phyloP scores from a whole-genome alignment of 1,284 basidiomycete genomes.

The Malassezia psittaci region DNA sequence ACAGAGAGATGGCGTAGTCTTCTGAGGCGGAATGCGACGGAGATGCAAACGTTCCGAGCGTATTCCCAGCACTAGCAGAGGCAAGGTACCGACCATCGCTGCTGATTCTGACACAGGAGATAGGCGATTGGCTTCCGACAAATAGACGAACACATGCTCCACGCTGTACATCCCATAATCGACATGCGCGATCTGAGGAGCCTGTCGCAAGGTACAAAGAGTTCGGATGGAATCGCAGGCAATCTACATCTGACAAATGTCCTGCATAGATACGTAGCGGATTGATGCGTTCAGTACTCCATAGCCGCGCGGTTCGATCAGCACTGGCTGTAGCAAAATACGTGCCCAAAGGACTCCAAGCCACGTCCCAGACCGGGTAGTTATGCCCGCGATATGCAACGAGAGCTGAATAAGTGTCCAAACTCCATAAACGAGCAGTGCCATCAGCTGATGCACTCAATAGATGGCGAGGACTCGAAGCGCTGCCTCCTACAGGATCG shows the following conservation, averaged over 20 bases:
- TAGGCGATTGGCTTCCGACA: slow-evolving; percentile 80
- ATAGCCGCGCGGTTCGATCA: slow-evolving; percentile 86
- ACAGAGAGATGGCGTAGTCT: slow-evolving; percentile 83
- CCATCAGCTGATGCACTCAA: slow-evolving; percentile 89
- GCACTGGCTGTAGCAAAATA: slow-evolving; percentile 93
- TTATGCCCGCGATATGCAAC: slow-evolving; percentile 92
- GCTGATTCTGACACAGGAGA: slow-evolving; percentile 79
- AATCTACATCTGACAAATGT: slow-evolving; percentile 92
- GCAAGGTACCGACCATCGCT: slow-evolving; percentile 90
- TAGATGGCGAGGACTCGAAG: slow-evolving; percentile 71
- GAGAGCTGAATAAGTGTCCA: slow-evolving; percentile 86
- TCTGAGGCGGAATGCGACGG: slow-evolving; percentile 50
- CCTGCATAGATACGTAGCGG: slow-evolving; percentile 89
- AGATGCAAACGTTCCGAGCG: slow-evolving; percentile 20
- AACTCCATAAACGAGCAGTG: slow-evolving; percentile 82
- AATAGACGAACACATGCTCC: slow-evolving; percentile 89
- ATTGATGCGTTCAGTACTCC: slow-evolving; percentile 83
- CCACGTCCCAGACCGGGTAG: slow-evolving; percentile 95
- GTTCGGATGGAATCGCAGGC: slow-evolving; percentile 92
- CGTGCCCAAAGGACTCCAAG: slow-evolving; percentile 95
- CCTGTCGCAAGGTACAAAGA: slow-evolving; percentile 93
- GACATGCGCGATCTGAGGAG: slow-evolving; percentile 86
- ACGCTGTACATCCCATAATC: slow-evolving; percentile 96
- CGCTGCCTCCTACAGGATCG: slow-evolving; percentile 78
- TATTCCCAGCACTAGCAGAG: slow-evolving; percentile 54